A percentile compares a stretch with the other conserved stretches of the same genome.
phyloP scores from a whole-genome alignment of 805 yeast genomes.

The Ogataea siamensis region DNA sequence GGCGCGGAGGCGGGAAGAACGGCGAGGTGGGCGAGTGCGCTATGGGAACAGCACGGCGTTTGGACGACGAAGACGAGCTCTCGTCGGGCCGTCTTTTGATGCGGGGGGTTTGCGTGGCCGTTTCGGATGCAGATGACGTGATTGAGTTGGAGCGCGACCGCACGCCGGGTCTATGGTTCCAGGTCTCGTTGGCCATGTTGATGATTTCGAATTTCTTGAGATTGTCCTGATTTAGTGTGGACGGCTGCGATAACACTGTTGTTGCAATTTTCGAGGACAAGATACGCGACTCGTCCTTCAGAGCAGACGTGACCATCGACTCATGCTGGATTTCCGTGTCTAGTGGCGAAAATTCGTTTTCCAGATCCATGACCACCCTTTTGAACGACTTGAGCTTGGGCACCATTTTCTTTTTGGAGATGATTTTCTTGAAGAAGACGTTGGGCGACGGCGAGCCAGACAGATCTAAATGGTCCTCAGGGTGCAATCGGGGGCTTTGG shows the following conservation, averaged over 20 bases:
- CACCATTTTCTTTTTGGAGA: slow-evolving; percentile 28
- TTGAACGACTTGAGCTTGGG: slow-evolving; percentile 37
- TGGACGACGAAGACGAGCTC: slow-evolving; percentile 8
- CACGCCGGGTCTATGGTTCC: slow-evolving; percentile 29
- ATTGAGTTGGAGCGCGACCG: slow-evolving; percentile 14
- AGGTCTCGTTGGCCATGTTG: slow-evolving; percentile 35
- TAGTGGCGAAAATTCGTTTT: slow-evolving; percentile 34
- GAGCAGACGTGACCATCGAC: slow-evolving; percentile 32
- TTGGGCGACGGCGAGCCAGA: slow-evolving; percentile 15
- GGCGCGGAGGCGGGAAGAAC: slow-evolving; percentile 20
- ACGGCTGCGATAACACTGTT: slow-evolving; percentile 13
- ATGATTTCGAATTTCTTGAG: slow-evolving; percentile 35
- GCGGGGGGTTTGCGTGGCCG: slow-evolving; percentile 7
- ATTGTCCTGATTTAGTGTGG: slow-evolving; percentile 8
- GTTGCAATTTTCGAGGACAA: slow-evolving; percentile 17
- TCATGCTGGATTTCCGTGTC: slow-evolving; percentile 37
- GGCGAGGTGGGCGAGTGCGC: slow-evolving; percentile 9
- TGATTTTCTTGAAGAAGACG: slow-evolving; percentile 32
- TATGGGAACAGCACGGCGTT: slow-evolving; percentile 26
- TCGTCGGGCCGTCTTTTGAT: slow-evolving; percentile 21
- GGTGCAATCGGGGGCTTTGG: slow-evolving; percentile 1
- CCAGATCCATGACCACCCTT: slow-evolving; percentile 35
- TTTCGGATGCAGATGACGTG: slow-evolving; percentile 9
- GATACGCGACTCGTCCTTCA: slow-evolving; percentile 32
- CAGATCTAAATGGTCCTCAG: slow-evolving; percentile 8